A percentile compares a stretch with the other conserved stretches of the same genome.
Conservation (phyloP, 805 yeast species). For the Naumovozyma baii region DNA sequence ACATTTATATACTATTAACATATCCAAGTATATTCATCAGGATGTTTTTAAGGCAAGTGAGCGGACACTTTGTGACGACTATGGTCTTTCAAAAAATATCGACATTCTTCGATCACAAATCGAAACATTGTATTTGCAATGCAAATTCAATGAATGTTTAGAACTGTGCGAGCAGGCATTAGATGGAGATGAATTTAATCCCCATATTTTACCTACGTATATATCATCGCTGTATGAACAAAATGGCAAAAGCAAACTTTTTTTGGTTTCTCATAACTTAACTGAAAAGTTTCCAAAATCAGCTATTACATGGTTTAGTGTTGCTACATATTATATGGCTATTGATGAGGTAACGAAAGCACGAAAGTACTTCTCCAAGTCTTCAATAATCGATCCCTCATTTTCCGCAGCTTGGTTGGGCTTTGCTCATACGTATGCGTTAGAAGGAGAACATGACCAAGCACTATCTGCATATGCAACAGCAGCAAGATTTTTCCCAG, state of each 20-base stretch:
- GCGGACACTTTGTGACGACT: slow-evolving; percentile 56
- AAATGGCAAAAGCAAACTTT: slow-evolving; percentile 72
- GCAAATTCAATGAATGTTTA: slow-evolving; percentile 69
- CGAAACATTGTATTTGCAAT: slow-evolving; percentile 60
- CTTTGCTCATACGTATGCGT: slow-evolving; percentile 94
- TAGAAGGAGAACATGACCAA: slow-evolving; percentile 98
- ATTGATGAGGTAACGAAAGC: slow-evolving; percentile 71
- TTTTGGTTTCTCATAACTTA: slow-evolving; percentile 69
- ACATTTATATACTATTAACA: slow-evolving; percentile 61
- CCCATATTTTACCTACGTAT: slow-evolving; percentile 65
- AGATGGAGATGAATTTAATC: slow-evolving; percentile 58
- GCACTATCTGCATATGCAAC: slow-evolving; percentile 96
- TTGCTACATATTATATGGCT: slow-evolving; percentile 80
- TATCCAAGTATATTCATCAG: slow-evolving; percentile 63
- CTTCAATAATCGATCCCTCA: slow-evolving; percentile 78
- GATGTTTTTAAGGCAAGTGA: slow-evolving; percentile 56
- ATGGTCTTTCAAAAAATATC: slow-evolving; percentile 54
- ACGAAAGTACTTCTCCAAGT: slow-evolving; percentile 76
- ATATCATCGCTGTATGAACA: slow-evolving; percentile 77
- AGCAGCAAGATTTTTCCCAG: slow-evolving; percentile 84
- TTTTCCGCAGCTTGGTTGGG: slow-evolving; percentile 97
- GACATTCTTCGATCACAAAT: slow-evolving; percentile 65
- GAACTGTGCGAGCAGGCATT: slow-evolving; percentile 55
- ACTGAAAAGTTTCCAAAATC: slow-evolving; percentile 77
- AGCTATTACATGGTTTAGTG: slow-evolving; percentile 84